Base-by-base conservation (phyloP, 306 rosid species). In the Crotalaria pallida region DNA sequence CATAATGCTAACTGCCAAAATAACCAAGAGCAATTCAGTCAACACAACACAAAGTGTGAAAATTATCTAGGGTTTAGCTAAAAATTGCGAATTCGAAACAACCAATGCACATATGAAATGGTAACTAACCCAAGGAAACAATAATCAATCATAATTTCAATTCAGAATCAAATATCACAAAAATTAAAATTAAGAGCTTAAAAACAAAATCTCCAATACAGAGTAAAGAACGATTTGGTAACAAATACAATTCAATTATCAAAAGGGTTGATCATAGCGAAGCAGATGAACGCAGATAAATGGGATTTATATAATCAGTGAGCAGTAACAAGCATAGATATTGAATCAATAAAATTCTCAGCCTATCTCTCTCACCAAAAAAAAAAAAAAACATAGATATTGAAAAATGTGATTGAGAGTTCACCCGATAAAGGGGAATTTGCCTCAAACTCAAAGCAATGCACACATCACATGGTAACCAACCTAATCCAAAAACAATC, bases 1-100 rank as follows among this genome's bases (percentile, higher is more conserved):
- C 97, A 94, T 92, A 10, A 18, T 19, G 33, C 48, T 51, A 29
- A 17, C 2, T 1, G 4, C 16, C 73, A 57, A 26, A 50, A 27
- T 29, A 18, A 27, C 24, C 57, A 76, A 31, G 15, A 15, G 18
- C 47, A 67, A 27, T 44, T 52, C 26, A 67, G 71, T 47, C 23
- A 56, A 70, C 13, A 38, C 33, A 56, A 70, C 13, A 36, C 43
- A 7, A 10, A 3, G 31, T 7, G 16, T 8, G 13, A 29, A 34
- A 59, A 9, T 59, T 34, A 36, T 0, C 18, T 17, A 4, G 16
- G 34, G 16, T 55, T 26, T 13, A 18, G n/a, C 15, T 16, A 18
- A 18, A 1, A 12, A 15, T 7, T 11, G 19, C 8, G 52, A 22
- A 60, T 49, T 34, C 13, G 11, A 31, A 40, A 33, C 38, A 13